Base-by-base conservation (phyloP, 2,329 filamentous ascomycete species). In the Diaporthe velutina region DNA sequence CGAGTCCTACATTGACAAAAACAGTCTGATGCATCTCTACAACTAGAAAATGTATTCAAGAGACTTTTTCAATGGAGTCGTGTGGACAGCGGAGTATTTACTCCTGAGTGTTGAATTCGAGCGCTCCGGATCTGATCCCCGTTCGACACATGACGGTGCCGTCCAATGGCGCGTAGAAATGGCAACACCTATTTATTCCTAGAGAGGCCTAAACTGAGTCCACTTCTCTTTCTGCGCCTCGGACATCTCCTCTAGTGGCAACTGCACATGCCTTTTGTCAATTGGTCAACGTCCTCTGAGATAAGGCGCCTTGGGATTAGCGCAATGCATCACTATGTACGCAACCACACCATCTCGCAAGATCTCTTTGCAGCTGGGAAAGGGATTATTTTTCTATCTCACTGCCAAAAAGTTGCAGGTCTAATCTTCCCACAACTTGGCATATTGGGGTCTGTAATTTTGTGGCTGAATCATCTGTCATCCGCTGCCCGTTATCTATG, bases 401-500 rank as follows among this genome's bases (percentile, higher is more conserved):
- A 38, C 30, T 25, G 30, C 25, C 42, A 35, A 38, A 5, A 12
- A 28, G 38, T 4, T 52, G 61, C 61, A 52, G 61, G 3, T 25
- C 25, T 52, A 52, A 67, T 52, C 22, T 67, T 52, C 45, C 45
- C 15, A 52, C 28, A 3, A n/a, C 61, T 67, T 67, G 61, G 61
- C 61, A 67, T 67, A 17, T 38, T 35, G 30, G 25, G 25, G n/a
- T 30, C 40, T 45, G 60, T 28, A 64, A 48, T 48, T 10, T 48
- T n/a, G 61, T 67, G 61, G 30, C 45, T 38, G 45, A 67, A 19
- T 25, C 61, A 38, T 8, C 45, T 10, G 61, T 50, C 45, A 52
- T 35, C 22, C 35, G 17, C 40, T 17, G 42, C 30, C 22, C 28
- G 28, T n/a, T 38, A 52, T 52, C 45, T 67, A 28, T 17, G 12